Percentiles rank a stretch among this genome's conserved stretches.
These are phyloP conservation scores for Ophiostoma fasciatum DNA, from an alignment of 2,329 filamentous ascomycete genomes.

Conservation along the genomic window DNA sequence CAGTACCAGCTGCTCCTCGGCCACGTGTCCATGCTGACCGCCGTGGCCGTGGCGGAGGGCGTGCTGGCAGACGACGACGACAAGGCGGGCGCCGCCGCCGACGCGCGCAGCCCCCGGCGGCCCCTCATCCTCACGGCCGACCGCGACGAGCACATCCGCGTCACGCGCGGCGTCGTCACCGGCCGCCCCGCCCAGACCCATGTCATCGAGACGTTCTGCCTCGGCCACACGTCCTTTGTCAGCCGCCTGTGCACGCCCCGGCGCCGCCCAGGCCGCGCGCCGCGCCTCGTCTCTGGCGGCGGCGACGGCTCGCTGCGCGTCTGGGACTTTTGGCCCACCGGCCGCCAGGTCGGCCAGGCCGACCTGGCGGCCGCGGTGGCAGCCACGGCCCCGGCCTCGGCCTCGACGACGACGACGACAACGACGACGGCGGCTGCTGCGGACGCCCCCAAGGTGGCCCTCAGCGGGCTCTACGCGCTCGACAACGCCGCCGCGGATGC, in stretches of 20 bases:
- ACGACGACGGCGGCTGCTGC: not conserved
- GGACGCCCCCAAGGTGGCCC: slow-evolving; percentile 25
- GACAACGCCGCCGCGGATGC: not conserved
- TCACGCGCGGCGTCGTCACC: slow-evolving; percentile 53
- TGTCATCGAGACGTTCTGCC: slow-evolving; percentile 77
- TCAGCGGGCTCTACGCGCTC: slow-evolving; percentile 24
- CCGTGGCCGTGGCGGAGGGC: slow-evolving; percentile 41
- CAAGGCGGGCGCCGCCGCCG: not conserved
- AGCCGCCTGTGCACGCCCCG: slow-evolving; percentile 55
- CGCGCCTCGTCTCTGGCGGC: slow-evolving; percentile 69
- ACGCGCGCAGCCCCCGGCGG: slow-evolving; percentile 13
- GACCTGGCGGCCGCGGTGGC: slow-evolving; percentile 33
- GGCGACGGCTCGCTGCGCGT: slow-evolving; percentile 66
- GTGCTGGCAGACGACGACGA: slow-evolving; percentile 6
- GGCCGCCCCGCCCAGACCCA: slow-evolving; percentile 55
- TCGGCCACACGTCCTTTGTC: slow-evolving; percentile 79
- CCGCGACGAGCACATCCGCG: slow-evolving; percentile 62
- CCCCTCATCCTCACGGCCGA: slow-evolving; percentile 41
- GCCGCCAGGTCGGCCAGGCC: slow-evolving; percentile 36
- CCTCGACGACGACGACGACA: not conserved
- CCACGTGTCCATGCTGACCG: slow-evolving; percentile 89
- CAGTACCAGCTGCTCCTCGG: slow-evolving; percentile 51
- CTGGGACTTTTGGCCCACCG: slow-evolving; percentile 60
- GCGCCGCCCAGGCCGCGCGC: slow-evolving; percentile 35
- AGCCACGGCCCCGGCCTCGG: not conserved